A percentile compares a stretch with the other conserved stretches of the same genome.
phyloP scores from a whole-genome alignment of 768 basidiomycete species.

The Chalciporus sphaerocephalus region DNA sequence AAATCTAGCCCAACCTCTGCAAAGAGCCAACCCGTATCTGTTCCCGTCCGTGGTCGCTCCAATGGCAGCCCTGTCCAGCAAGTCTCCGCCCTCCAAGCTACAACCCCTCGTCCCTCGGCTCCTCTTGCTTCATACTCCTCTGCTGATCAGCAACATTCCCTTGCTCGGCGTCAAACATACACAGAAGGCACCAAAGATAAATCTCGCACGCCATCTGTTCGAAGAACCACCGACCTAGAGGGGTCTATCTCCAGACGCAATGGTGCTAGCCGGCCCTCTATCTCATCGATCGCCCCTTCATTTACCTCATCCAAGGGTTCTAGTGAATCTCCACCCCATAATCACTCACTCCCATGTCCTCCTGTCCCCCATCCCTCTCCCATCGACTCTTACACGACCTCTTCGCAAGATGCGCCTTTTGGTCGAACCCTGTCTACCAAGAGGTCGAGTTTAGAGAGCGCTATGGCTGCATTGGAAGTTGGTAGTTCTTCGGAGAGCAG shows the following conservation, averaged over 20 bases:
- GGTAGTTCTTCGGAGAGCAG: constrained; percentile 51
- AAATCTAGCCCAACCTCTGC: constrained; percentile 34
- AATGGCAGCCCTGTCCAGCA: constrained; percentile 47
- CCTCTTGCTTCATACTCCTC: constrained; percentile 42
- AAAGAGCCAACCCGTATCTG: constrained; percentile 34
- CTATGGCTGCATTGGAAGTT: constrained; percentile 38
- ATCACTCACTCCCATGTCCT: constrained; percentile 21
- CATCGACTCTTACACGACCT: constrained; percentile 19
- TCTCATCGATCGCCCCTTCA: constrained; percentile 37
- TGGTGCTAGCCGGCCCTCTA: constrained; percentile 43
- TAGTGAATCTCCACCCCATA: constrained; percentile 16
- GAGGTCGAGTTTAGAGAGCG: constrained; percentile 35
- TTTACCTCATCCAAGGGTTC: constrained; percentile 23
- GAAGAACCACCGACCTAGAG: constrained; percentile 57
- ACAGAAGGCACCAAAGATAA: constrained; percentile 53
- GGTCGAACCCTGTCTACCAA: constrained; percentile 33
- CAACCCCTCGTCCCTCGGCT: constrained; percentile 30
- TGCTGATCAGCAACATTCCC: constrained; percentile 38
- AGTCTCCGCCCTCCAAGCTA: constrained; percentile 16
- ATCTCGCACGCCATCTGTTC: constrained; percentile 56
- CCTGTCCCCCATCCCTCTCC: constrained; percentile 18
- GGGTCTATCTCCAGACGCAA: constrained; percentile 44
- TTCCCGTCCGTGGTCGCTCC: constrained; percentile 46
- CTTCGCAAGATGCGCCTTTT: constrained; percentile 30
- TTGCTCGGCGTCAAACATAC: constrained; percentile 47